Conservation (phyloP, 2,329 filamentous ascomycete genomes). For the Nothophaeocryptopus gaeumannii region DNA sequence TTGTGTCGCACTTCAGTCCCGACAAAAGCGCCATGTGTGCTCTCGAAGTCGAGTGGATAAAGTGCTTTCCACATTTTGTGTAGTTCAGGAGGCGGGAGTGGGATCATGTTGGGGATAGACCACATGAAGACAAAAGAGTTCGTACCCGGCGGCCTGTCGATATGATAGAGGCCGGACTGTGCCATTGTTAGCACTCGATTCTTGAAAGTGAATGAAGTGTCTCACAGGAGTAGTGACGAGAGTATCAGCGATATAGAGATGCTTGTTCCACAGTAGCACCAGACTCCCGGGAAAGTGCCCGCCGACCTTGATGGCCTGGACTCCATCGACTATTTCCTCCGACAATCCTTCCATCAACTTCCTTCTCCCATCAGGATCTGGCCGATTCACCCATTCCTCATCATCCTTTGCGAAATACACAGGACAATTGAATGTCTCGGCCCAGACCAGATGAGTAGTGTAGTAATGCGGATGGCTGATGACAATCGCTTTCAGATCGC, state of each 20-base stretch:
- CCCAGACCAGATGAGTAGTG: constrained; percentile 73
- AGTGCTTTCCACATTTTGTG: constrained; percentile 68
- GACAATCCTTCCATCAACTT: constrained; percentile 45
- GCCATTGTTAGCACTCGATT: neutral
- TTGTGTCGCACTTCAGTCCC: constrained; percentile 58
- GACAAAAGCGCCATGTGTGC: constrained; percentile 66
- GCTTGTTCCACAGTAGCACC: constrained; percentile 60
- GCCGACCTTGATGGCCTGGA: constrained; percentile 66
- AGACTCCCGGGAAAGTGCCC: constrained; percentile 78
- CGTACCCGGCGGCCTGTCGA: constrained; percentile 44
- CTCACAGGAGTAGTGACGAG: constrained; percentile 65
- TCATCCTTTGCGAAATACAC: constrained; percentile 69
- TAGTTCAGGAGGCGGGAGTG: constrained; percentile 63
- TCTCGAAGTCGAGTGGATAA: constrained; percentile 59
- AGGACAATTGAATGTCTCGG: constrained; percentile 63
- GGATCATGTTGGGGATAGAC: constrained; percentile 73
- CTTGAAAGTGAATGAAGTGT: no score
- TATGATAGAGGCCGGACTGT: constrained; percentile 38
- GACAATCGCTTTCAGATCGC: constrained; percentile 67
- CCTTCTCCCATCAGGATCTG: constrained; percentile 41
- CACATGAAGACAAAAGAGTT: constrained; percentile 68
- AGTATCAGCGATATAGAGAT: constrained; percentile 74
- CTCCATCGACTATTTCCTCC: constrained; percentile 45
- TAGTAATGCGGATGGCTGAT: constrained; percentile 74
- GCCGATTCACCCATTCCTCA: constrained; percentile 58